Evolutionary conservation across 371 early-diverging fungal species (phyloP).

Genomic region (Encephalitozoon romaleae): DNA sequence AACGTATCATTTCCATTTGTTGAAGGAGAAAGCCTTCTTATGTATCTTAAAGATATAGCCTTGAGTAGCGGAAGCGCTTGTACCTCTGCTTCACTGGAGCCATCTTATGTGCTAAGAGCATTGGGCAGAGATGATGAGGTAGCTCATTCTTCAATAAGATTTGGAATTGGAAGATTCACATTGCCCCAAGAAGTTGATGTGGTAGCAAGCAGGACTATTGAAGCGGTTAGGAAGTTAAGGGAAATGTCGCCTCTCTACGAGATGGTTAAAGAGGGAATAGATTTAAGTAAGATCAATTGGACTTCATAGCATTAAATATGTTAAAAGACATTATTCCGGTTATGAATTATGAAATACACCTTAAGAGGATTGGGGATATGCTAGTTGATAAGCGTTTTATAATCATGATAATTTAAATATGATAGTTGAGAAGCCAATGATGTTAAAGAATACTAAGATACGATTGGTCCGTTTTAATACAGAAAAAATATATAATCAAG

Average conservation of each 20-base stretch:
- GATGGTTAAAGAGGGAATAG: conserved; percentile 66
- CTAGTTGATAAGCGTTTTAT: neutral
- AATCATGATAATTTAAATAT: neutral
- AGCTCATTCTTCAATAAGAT: conserved; percentile 92
- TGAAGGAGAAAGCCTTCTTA: conserved; percentile 94
- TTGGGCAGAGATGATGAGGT: conserved; percentile 92
- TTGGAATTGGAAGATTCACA: conserved; percentile 94
- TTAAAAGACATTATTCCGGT: neutral
- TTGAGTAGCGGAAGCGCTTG: conserved; percentile 93
- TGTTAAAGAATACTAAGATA: neutral
- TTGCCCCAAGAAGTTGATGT: conserved; percentile 86
- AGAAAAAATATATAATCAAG: conserved; percentile 9
- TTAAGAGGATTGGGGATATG: too few species aligned
- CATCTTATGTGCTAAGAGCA: conserved; percentile 90
- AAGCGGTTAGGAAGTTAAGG: conserved; percentile 78
- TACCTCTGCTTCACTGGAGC: conserved; percentile 93
- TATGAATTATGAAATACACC: neutral
- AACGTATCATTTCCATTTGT: conserved; percentile 97
- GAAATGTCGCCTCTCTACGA: conserved; percentile 98
- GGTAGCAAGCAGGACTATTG: conserved; percentile 71
- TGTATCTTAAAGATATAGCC: conserved; percentile 94
- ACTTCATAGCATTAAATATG: neutral
- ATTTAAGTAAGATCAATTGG: conserved; percentile 54
- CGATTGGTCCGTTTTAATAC: neutral
- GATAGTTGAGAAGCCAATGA: neutral